Evolutionary conservation across 1,139 yeast species (phyloP).

Genomic region (Hansenula sp.): DNA sequence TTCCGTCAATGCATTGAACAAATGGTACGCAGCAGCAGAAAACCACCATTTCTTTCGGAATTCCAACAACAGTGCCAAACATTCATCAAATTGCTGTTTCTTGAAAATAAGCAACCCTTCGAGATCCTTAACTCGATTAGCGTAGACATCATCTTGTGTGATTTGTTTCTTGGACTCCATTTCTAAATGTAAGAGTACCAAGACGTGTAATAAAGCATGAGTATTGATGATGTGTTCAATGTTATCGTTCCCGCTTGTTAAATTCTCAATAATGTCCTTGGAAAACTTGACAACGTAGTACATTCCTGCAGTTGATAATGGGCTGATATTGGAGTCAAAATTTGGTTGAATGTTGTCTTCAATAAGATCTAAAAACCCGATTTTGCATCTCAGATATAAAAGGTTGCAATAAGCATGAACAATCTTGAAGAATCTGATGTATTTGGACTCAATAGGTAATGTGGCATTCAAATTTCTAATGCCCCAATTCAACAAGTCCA

Average conservation of each 20-base stretch:
- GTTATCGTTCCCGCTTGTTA: not conserved
- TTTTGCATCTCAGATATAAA: constrained; percentile 8
- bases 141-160: not conserved
- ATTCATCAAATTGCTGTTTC: constrained; percentile 1
- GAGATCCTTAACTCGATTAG: not conserved
- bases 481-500: constrained; percentile 7
- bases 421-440: constrained; percentile 1
- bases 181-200: constrained; percentile 8
- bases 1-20: constrained; percentile 3
- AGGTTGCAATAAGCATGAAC: constrained; percentile 5
- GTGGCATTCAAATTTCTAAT: not conserved
- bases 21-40: constrained; percentile 6
- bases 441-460: constrained; percentile 1
- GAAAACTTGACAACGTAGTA: constrained; percentile 5
- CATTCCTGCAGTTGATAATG: constrained; percentile 8
- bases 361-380: constrained; percentile 8
- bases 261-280: not conserved
- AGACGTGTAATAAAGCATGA: constrained; percentile 6
- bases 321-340: constrained; percentile 2
- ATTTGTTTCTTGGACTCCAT: constrained; percentile 2
- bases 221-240: constrained; percentile 8
- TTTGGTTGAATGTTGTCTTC: constrained; percentile 1
- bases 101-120: not conserved
- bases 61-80: constrained; percentile 2
- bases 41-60: constrained; percentile 7